Percentiles rank a stretch among this genome's conserved stretches.
These are phyloP conservation scores for Lecanicillium sp. DNA, from an alignment of 2,329 filamentous ascomycete genomes.

Conservation along the genomic window DNA sequence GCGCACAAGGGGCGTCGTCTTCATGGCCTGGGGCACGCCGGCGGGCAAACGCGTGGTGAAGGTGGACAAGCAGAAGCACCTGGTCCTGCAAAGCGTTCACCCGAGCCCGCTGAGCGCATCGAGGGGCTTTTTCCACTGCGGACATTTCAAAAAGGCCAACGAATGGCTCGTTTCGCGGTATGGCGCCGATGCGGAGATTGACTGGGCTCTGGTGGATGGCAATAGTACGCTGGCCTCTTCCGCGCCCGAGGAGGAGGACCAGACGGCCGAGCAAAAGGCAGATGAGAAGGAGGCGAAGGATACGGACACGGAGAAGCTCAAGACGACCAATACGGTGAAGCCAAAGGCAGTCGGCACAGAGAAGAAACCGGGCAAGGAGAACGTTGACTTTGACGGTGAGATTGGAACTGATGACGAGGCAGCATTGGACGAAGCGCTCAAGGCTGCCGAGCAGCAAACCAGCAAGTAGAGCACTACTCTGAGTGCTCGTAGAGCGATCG, in stretches of 20 bases:
- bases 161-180: conserved; percentile 77
- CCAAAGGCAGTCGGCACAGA: neutral
- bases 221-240: conserved; percentile 20
- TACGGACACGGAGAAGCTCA: conserved; percentile 14
- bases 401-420: conserved; percentile 29
- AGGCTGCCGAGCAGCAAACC: conserved; percentile 17
- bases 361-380: conserved; percentile 9
- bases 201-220: conserved; percentile 61
- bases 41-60: conserved; percentile 72
- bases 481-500: too few species aligned
- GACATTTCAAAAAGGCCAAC: conserved; percentile 75
- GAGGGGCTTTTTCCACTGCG: conserved; percentile 75
- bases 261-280: conserved; percentile 9
- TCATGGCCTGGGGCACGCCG: conserved; percentile 86
- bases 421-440: conserved; percentile 27
- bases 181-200: conserved; percentile 70
- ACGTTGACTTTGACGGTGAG: conserved; percentile 15
- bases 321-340: conserved; percentile 7
- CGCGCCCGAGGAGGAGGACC: conserved; percentile 15
- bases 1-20: conserved; percentile 77
- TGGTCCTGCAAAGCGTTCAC: conserved; percentile 81
- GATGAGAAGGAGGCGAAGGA: conserved; percentile 21
- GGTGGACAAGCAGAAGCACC: conserved; percentile 66
- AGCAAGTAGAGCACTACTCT: neutral
- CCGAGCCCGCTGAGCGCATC: conserved; percentile 86